Base-by-base conservation (phyloP, 73 alveolate species). In the Stentor coeruleus region DNA sequence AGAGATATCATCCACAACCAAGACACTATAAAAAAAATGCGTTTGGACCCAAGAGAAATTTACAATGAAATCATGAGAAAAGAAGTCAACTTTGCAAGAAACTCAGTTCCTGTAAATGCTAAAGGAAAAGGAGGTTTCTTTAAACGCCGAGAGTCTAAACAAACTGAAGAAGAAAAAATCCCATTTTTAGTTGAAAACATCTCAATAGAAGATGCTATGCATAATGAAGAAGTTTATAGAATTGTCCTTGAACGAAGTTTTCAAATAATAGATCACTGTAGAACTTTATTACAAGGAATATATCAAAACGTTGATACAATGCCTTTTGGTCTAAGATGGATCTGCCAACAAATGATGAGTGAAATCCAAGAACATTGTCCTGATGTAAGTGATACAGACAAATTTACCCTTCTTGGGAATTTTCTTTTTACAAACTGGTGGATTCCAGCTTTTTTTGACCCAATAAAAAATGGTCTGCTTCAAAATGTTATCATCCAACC, bases 391-490 rank as follows among this genome's bases (percentile, higher is more conserved):
- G 79, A 66, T 20, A 40, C 39, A 20, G 79, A 66, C 14, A 66
- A 66, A 31, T 33, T 26, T 33, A 20, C 79, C n/a, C 33, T 66
- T 37, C 41, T 66, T 20, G 79, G 79, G 39, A 66, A 66, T 31
- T 20, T 66, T 20, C 79, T 66, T 26, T 66, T 66, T 66, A 66
- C 79, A 0, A 14, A 28, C 37, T 66, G 79, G 79, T 66, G 79
- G 79, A 33, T 66, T 2, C 79, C 79, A 66, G 79, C 79, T 20
- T 28, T 66, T 66, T 66, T 66, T 66, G 79, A 66, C 37, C 79
- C 79, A 11, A 66, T 66, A 66, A 66, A 66, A 66, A 66, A 66
- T 33, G 79, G 79, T 2, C 33, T 66, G 37, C 79, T 66, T 66
- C 79, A 66, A 66, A 66, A 66, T 31, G 79, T 66, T 20, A 66